Percentiles rank a stretch among this genome's conserved stretches.
Conservation (phyloP, 2,329 filamentous ascomycete species). For the Bipolaris zeicola region DNA sequence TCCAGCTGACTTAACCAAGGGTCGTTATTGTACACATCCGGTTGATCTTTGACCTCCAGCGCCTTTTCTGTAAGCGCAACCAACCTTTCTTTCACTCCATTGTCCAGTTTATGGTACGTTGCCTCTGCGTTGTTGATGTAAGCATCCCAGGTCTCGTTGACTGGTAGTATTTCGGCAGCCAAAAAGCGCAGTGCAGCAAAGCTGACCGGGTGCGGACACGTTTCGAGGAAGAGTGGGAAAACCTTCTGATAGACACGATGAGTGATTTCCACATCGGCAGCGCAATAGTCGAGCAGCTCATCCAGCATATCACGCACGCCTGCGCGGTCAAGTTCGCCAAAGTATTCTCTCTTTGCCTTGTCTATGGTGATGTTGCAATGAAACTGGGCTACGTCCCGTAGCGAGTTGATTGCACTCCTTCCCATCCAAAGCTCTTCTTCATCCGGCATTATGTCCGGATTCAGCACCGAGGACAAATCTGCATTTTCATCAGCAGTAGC, state of each 20-base stretch:
- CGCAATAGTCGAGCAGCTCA: conserved; percentile 89
- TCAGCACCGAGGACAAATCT: conserved; percentile 73
- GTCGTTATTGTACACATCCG: conserved; percentile 74
- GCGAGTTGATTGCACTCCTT: conserved; percentile 90
- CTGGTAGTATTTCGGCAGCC: conserved; percentile 89
- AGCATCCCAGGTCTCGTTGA: conserved; percentile 83
- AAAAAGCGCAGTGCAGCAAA: conserved; percentile 92
- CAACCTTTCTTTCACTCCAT: conserved; percentile 78
- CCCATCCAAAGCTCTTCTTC: conserved; percentile 97
- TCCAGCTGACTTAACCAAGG: conserved; percentile 94
- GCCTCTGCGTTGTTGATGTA: conserved; percentile 85
- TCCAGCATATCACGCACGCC: conserved; percentile 75
- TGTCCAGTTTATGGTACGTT: conserved; percentile 77
- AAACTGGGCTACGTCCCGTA: conserved; percentile 94
- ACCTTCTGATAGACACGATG: conserved; percentile 94
- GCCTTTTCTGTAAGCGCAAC: conserved; percentile 77
- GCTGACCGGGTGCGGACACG: conserved; percentile 95
- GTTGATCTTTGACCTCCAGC: conserved; percentile 71
- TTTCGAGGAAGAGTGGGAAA: conserved; percentile 84
- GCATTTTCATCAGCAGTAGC: conserved; percentile 71
- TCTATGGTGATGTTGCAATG: conserved; percentile 91
- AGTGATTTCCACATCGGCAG: conserved; percentile 89
- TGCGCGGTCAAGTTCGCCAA: conserved; percentile 77
- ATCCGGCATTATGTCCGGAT: conserved; percentile 69
- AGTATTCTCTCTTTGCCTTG: conserved; percentile 84